These are phyloP conservation scores for Trichoderma sp. DNA, from an alignment of 2,329 filamentous ascomycete genomes.

Conservation along the genomic window DNA sequence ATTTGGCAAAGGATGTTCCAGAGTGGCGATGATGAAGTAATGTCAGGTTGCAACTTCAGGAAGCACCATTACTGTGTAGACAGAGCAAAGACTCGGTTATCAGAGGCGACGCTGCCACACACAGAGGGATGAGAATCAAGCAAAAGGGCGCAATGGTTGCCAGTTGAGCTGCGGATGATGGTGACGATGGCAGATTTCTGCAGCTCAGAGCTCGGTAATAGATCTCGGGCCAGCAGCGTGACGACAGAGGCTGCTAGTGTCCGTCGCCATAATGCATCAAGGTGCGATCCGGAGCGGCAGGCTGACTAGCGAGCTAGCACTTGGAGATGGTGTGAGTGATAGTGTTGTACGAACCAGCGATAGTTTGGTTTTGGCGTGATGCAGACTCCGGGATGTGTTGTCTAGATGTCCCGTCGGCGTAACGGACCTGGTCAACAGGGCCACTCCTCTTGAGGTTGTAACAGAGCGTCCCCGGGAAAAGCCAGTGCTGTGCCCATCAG, in stretches of 20 bases:
- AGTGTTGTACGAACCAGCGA: slow-evolving; percentile 3
- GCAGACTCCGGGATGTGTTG: not conserved
- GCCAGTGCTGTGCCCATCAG: slow-evolving; percentile 3
- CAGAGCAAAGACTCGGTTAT: not conserved
- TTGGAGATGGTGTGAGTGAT: slow-evolving; percentile 7
- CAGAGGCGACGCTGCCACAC: slow-evolving; percentile 4
- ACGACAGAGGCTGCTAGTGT: slow-evolving; percentile 2
- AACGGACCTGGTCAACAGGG: no score
- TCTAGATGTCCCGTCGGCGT: not conserved
- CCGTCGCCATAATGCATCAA: not conserved
- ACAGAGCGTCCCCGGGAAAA: not conserved
- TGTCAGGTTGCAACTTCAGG: not conserved
- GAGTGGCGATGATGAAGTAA: slow-evolving; percentile 1
- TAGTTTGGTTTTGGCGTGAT: slow-evolving; percentile 16
- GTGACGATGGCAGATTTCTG: slow-evolving; percentile 14
- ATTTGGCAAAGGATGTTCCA: slow-evolving; percentile 2
- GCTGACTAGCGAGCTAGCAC: not conserved
- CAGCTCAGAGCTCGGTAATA: not conserved
- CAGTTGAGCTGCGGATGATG: not conserved
- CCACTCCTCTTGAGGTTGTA: no score
- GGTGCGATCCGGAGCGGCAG: slow-evolving; percentile 13
- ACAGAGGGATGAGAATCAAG: not conserved
- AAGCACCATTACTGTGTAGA: no score
- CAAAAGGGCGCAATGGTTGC: not conserved
- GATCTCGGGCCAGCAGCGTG: not conserved